These are phyloP conservation scores for Neofusicoccum parvum DNA, from an alignment of 2,329 filamentous ascomycete species.

Conservation along the genomic window DNA sequence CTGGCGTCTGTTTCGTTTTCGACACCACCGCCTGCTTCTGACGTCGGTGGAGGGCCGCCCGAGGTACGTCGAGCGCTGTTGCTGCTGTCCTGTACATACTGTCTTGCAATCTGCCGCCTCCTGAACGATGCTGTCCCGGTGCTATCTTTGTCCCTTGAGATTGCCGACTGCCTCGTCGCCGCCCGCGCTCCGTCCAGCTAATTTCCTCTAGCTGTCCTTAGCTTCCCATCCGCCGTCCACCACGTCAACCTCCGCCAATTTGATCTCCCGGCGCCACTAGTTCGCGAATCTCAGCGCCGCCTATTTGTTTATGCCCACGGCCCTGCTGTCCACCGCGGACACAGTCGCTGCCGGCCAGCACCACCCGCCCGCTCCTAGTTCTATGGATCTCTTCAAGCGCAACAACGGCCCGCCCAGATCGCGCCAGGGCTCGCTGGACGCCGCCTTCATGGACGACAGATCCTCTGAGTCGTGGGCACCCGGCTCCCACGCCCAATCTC, in stretches of 20 bases:
- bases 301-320: constrained; percentile 15
- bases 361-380: constrained; percentile 9
- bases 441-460: constrained; percentile 20
- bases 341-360: constrained; percentile 21
- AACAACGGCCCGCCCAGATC: constrained; percentile 33
- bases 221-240: constrained; percentile 24
- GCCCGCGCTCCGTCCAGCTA: constrained; percentile 16
- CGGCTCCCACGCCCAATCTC: not conserved
- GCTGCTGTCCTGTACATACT: constrained; percentile 23
- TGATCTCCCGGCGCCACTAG: constrained; percentile 5
- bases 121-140: constrained; percentile 21
- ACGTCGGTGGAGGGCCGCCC: constrained; percentile 12
- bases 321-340: constrained; percentile 3
- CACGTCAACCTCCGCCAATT: constrained; percentile 29
- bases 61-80: constrained; percentile 13
- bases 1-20: not conserved
- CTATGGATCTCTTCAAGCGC: constrained; percentile 43
- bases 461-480: not conserved
- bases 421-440: constrained; percentile 38
- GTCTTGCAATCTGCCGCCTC: constrained; percentile 22
- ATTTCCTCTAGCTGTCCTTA: constrained; percentile 23
- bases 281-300: constrained; percentile 13
- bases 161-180: constrained; percentile 23
- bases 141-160: constrained; percentile 27
- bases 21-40: not conserved